Base-by-base conservation (phyloP, 164 flowering plant genomes). In the Aristolochia californica region DNA sequence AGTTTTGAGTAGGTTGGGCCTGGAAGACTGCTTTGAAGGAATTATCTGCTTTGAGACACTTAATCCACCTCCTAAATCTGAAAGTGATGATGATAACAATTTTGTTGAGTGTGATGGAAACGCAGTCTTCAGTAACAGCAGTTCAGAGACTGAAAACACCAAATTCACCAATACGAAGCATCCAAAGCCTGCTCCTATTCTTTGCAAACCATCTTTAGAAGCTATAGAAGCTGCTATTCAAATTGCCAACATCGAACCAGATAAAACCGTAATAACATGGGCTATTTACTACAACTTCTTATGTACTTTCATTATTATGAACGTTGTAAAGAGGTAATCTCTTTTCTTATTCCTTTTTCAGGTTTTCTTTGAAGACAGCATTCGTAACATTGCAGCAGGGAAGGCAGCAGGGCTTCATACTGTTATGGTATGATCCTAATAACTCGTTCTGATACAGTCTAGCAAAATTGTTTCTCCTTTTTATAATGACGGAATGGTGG, bases 41-140 rank as follows among this genome's bases (percentile, higher is more conserved):
- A 68, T 91, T 55, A 91, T 91, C 67, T 91, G 98, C 81, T 88
- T 88, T 53, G 98, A 91, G 75, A 87, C 95, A 27, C 89, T 91
- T 18, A 91, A 91, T 69, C 91, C 82, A 28, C 71, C 82, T 18
- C 34, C 43, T 26, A 68, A 66, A 58, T 68, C 62, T 49, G 65
- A 48, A 45, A 20, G 45, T 12, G 73, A 61, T 61, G 68, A 68
- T 34, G 23, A 23, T 59, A 54, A 47, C n/a, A 54, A 48, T n/a
- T n/a, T n/a, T n/a, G n/a, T n/a, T n/a, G n/a, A n/a, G n/a, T n/a
- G n/a, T n/a, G n/a, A n/a, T n/a, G n/a, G n/a, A n/a, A n/a, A n/a
- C n/a, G n/a, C n/a, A n/a, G n/a, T n/a, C 47, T 22, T 43, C 58
- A 55, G 58, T 21, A 65, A 21, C 48, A 61, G 18, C 40, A 67